phyloP scores from a whole-genome alignment of 1,284 basidiomycete genomes.

The Naganishia liquefaciens region DNA sequence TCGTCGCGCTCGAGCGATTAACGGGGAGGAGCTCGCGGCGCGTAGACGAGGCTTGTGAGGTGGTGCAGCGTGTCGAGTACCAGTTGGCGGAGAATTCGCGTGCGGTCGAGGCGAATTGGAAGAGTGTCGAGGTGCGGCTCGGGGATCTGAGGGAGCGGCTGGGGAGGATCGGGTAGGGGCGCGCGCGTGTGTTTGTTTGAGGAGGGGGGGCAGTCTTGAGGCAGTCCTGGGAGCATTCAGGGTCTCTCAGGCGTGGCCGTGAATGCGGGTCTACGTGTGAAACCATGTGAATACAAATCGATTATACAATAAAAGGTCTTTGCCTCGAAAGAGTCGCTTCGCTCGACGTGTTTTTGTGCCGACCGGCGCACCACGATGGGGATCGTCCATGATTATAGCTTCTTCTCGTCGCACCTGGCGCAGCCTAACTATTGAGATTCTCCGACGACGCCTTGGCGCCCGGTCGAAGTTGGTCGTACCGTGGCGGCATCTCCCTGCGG shows the following conservation, averaged over 20 bases:
- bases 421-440: conserved; percentile 3
- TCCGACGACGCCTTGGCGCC: conserved; percentile 23
- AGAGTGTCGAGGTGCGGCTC: conserved; percentile 62
- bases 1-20: conserved; percentile 71
- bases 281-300: too few species aligned
- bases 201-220: too few species aligned
- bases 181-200: too few species aligned
- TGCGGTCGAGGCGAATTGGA: conserved; percentile 71
- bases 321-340: too few species aligned
- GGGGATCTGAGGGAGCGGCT: conserved; percentile 58
- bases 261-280: too few species aligned
- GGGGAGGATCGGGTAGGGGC: conserved; percentile 6
- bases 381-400: too few species aligned
- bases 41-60: conserved; percentile 66
- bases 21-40: conserved; percentile 65
- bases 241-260: too few species aligned
- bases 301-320: too few species aligned
- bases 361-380: too few species aligned
- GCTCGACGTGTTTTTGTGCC: too few species aligned
- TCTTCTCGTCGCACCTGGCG: too few species aligned
- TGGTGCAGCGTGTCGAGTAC: conserved; percentile 68
- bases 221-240: too few species aligned
- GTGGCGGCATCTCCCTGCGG: conserved; percentile 33
- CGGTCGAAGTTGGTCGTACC: conserved; percentile 33
- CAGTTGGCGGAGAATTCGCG: conserved; percentile 71